Evolutionary conservation across 2,329 filamentous ascomycete species (phyloP), one percentile per base, ranked within the genome.

Genomic region (Fusarium mundagurra): DNA sequence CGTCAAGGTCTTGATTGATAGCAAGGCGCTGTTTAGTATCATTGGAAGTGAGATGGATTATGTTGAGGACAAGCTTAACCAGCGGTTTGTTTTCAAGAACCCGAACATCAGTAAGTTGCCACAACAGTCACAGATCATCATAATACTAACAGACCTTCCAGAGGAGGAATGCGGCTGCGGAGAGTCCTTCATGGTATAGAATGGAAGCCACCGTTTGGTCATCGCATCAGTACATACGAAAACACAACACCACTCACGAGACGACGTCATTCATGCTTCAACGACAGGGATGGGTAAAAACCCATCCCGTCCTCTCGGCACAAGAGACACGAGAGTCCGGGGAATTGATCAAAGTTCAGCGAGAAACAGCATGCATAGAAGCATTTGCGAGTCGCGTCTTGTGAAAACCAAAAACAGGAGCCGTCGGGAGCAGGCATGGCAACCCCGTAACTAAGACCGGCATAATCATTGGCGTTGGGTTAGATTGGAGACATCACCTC

Each of bases 41-140:
- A 98, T 99, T 78, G 96, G 96, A 10, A 98, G 93, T 80, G 96
- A 98, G 85, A 99, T 99, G 96, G 96, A 99, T 81, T 99, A 96
- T 95, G 88, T 96, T 17, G 95, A 98, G 84, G 96, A 98, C 79
- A 98, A 97, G 86, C 85, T 99, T 74, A 97, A 93, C 82, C 90
- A 95, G 83, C 89, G 94, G 74, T 99, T 99, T 83, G 92, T 98
- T 58, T 99, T 99, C 85, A 92, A 91, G 81, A 99, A 99, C 82
- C 96, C 96, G 5, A 99, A 99, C 80, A 98, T 98, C 81, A 99
- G 95, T 98, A 86, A 90, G 95, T 92, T 36, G 17, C 51, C n/a
- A 31, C 59, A 8, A 20, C 17, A 22, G 20, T 2, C 16, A 24
- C 16, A 38, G 16, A 14, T 31, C 5, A 20, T 8, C 13, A 43